phyloP scores from a whole-genome alignment of 176 grass and related monocot genomes.

The Dendrocalamus sinicus region DNA sequence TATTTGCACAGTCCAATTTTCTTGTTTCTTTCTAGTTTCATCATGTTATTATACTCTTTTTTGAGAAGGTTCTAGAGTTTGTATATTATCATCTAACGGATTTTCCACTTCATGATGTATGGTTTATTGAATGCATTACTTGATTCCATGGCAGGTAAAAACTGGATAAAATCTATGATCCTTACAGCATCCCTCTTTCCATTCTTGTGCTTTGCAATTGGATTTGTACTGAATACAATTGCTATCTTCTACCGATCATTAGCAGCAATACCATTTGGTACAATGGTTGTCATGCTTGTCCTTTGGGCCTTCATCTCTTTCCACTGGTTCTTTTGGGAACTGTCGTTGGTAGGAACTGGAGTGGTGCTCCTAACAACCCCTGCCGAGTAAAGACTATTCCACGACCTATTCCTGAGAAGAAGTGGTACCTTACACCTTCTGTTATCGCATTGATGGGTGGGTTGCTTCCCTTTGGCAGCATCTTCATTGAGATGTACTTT shows the following conservation, averaged over 20 bases:
- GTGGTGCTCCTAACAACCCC: constrained; percentile 94
- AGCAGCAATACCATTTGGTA: constrained; percentile 96
- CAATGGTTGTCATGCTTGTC: constrained; percentile 93
- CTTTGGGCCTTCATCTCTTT: constrained; percentile 98
- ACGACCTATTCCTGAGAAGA: constrained; percentile 94
- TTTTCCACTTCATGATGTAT: constrained; percentile 1
- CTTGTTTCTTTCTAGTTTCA: background rate
- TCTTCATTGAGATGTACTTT: constrained; percentile 99
- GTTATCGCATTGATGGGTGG: constrained; percentile 94
- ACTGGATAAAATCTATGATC: constrained; percentile 95
- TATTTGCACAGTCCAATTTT: background rate
- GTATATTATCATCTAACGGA: background rate
- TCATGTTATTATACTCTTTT: constrained; percentile 2
- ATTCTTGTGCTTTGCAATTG: constrained; percentile 90
- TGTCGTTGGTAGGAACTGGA: constrained; percentile 96
- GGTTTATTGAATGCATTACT: constrained; percentile 32
- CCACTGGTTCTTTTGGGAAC: constrained; percentile 90
- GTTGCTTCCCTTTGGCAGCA: constrained; percentile 94
- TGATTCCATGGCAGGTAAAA: constrained; percentile 79
- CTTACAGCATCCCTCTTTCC: constrained; percentile 94
- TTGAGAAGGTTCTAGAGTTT: constrained; percentile 11
- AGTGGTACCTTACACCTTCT: constrained; percentile 93
- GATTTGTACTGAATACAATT: constrained; percentile 85
- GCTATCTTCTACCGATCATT: constrained; percentile 98
- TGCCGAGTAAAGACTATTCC: constrained; percentile 98